Percentiles rank a stretch among this genome's conserved stretches.
These are phyloP conservation scores for Melocanna baccifera DNA, from an alignment of 176 grass and related monocot genomes.

Conservation along the genomic window DNA sequence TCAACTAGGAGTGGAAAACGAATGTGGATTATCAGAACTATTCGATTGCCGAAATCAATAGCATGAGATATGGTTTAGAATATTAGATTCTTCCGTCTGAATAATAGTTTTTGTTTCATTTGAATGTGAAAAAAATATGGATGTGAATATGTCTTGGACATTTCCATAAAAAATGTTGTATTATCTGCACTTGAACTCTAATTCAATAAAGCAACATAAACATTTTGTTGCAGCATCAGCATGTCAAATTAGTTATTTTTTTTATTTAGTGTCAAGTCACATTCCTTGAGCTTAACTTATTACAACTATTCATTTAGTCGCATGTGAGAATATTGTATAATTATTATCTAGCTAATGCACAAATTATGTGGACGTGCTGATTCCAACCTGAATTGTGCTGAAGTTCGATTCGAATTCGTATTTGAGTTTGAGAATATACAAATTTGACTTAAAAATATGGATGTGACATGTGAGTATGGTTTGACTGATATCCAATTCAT, in stretches of 20 bases:
- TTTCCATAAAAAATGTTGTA: background rate
- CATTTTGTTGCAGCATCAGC: background rate
- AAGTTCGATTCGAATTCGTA: background rate
- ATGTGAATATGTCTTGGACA: background rate
- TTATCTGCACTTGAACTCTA: background rate
- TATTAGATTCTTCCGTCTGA: constrained; percentile 1
- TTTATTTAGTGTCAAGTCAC: no score
- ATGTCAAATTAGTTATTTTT: no score
- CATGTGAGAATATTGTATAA: background rate
- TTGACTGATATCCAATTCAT: background rate
- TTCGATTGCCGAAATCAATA: background rate
- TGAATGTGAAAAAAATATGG: background rate
- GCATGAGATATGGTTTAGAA: background rate
- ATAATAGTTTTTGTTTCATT: constrained; percentile 1
- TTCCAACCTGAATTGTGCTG: background rate
- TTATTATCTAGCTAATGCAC: background rate
- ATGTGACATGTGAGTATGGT: background rate
- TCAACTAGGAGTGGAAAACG: constrained; percentile 15
- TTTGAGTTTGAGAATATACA: background rate
- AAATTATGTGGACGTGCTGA: background rate
- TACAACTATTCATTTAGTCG: background rate
- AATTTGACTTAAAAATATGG: background rate
- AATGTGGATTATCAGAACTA: background rate
- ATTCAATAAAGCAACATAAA: constrained; percentile 22
- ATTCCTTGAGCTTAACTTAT: background rate